These are phyloP conservation scores for Dillenia turbinata DNA, from an alignment of 164 flowering plant species.

Conservation along the genomic window DNA sequence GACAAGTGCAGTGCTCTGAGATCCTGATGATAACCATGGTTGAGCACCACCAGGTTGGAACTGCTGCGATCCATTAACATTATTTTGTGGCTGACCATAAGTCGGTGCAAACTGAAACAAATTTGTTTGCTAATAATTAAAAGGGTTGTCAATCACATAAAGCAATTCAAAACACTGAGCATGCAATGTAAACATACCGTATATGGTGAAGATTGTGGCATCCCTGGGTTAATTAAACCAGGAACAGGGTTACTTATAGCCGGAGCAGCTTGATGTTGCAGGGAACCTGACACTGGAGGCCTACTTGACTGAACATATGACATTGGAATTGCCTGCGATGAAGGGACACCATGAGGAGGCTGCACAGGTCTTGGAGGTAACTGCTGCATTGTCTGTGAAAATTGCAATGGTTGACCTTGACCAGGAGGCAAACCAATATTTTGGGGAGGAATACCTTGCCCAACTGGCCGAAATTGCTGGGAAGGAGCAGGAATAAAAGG, in stretches of 20 bases:
- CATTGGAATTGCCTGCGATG: constrained; percentile 56
- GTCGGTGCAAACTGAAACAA: constrained; percentile 55
- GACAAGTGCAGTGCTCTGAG: constrained; percentile 37
- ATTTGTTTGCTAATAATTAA: not conserved
- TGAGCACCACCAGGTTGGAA: constrained; percentile 57
- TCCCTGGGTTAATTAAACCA: constrained; percentile 52
- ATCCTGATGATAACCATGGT: constrained; percentile 62
- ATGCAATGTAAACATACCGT: constrained; percentile 40
- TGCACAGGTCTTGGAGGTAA: constrained; percentile 54
- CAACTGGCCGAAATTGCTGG: constrained; percentile 64
- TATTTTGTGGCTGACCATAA: constrained; percentile 53
- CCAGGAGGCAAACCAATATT: constrained; percentile 42
- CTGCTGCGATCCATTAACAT: constrained; percentile 36
- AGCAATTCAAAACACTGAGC: too few species aligned
- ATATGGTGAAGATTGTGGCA: constrained; percentile 57
- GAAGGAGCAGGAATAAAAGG: constrained; percentile 42
- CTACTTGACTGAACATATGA: constrained; percentile 50
- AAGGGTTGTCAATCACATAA: too few species aligned
- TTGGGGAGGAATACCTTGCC: constrained; percentile 40
- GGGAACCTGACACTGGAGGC: constrained; percentile 42
- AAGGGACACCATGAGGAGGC: constrained; percentile 45
- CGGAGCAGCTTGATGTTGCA: constrained; percentile 42
- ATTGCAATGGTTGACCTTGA: constrained; percentile 58
- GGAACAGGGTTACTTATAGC: constrained; percentile 35
- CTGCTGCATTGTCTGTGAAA: constrained; percentile 72